Conservation (phyloP, 805 yeast genomes). For the Hanseniaspora meyeri region DNA sequence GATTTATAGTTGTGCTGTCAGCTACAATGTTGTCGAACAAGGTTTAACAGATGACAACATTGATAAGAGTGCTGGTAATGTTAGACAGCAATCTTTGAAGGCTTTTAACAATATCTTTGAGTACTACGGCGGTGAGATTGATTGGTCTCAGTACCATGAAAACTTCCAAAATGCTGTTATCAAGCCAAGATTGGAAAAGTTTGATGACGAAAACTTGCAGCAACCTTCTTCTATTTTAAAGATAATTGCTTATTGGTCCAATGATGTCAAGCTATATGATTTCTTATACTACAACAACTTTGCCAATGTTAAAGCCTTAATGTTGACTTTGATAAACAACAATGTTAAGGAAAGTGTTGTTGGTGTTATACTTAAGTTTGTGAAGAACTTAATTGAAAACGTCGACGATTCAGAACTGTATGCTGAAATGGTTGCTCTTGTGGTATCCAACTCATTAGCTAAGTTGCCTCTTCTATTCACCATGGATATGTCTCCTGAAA, state of each 20-base stretch:
- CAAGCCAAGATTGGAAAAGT: conserved; percentile 50
- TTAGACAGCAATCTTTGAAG: conserved; percentile 58
- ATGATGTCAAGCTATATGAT: conserved; percentile 33
- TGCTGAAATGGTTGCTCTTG: conserved; percentile 38
- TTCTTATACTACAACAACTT: conserved; percentile 46
- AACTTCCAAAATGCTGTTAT: conserved; percentile 44
- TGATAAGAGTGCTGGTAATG: conserved; percentile 40
- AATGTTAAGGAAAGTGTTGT: conserved; percentile 60
- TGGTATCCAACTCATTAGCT: conserved; percentile 45
- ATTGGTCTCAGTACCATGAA: conserved; percentile 46
- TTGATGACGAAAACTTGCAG: conserved; percentile 68
- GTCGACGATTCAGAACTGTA: conserved; percentile 34
- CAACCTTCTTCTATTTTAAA: conserved; percentile 69
- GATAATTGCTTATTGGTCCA: conserved; percentile 49
- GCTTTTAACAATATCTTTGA: conserved; percentile 47
- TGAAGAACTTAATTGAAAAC: conserved; percentile 35
- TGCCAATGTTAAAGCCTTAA: conserved; percentile 43
- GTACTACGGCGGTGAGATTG: conserved; percentile 36
- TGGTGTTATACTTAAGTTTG: conserved; percentile 41
- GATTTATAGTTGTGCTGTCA: conserved; percentile 39
- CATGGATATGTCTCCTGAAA: conserved; percentile 30
- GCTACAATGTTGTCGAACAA: conserved; percentile 35
- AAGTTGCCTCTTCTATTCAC: conserved; percentile 41
- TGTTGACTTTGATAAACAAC: conserved; percentile 40
- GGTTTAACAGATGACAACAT: conserved; percentile 19